These are phyloP conservation scores for Platismatia glauca DNA, from an alignment of 495 filamentous ascomycete genomes.

Conservation along the genomic window DNA sequence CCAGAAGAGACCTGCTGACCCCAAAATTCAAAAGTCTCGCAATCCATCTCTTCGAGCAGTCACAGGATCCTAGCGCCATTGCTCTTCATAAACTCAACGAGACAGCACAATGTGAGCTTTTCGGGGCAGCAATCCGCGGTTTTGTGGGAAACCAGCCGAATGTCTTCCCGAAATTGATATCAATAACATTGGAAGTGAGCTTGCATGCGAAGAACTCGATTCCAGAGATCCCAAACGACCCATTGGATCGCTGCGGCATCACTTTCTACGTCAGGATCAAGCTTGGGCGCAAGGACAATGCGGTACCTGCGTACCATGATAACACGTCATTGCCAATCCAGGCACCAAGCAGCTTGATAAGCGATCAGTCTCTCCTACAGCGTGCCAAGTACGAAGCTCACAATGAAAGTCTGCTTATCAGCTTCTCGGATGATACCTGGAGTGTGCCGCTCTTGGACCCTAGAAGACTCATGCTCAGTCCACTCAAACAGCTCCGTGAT, in stretches of 20 bases:
- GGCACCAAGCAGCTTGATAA: neutral
- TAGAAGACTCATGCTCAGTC: slow-evolving; percentile 7
- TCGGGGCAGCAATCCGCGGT: neutral
- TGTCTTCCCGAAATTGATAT: neutral
- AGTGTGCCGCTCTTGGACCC: neutral
- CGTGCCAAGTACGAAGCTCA: neutral
- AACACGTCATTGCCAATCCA: neutral
- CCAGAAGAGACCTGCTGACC: too few relatives aligned
- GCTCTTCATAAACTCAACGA: neutral
- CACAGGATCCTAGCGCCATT: neutral
- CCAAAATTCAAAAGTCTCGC: too few relatives aligned
- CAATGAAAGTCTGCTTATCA: neutral
- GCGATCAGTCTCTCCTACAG: neutral
- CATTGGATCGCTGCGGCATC: slow-evolving; percentile 7
- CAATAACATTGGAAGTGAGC: slow-evolving; percentile 4
- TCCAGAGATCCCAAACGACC: neutral
- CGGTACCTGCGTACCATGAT: neutral
- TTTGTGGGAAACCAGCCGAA: neutral
- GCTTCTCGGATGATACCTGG: neutral
- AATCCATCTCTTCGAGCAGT: neutral
- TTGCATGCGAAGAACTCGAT: neutral
- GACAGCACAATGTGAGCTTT: slow-evolving; percentile 6
- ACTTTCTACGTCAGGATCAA: slow-evolving; percentile 4
- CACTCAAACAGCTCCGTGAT: neutral
- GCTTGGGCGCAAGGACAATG: neutral